Conservation (phyloP, 202 grass and related monocot genomes). For the Brachypodium distachyon region DNA sequence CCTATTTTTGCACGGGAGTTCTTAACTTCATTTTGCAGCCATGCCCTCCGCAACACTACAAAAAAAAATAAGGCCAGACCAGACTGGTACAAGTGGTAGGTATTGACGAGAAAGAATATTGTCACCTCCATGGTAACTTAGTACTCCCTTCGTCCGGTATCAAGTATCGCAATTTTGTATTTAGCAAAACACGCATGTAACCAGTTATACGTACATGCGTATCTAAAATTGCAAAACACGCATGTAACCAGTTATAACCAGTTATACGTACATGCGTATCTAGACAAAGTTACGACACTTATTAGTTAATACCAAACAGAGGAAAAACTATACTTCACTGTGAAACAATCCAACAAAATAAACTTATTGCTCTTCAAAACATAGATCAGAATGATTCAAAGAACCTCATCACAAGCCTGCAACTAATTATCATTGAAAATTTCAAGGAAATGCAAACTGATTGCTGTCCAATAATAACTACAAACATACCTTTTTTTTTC, state of each 20-base stretch:
- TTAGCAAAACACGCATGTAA: too few relatives aligned
- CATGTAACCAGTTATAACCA: too few relatives aligned
- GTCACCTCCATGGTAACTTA: background rate
- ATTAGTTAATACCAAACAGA: too few relatives aligned
- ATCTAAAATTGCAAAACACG: too few relatives aligned
- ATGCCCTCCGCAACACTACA: background rate
- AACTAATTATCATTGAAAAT: conserved; percentile 14
- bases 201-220: too few relatives aligned
- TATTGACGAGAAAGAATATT: background rate
- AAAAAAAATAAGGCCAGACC: background rate
- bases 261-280: too few relatives aligned
- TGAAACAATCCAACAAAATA: background rate
- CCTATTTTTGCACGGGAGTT: too few relatives aligned
- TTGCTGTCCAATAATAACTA: conserved; percentile 5
- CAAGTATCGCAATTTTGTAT: too few relatives aligned
- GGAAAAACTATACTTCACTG: background rate
- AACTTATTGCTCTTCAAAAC: background rate
- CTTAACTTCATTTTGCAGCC: too few relatives aligned
- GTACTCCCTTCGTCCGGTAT: too few relatives aligned
- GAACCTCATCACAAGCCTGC: background rate
- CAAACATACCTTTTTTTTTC: background rate
- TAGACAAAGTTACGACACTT: too few relatives aligned
- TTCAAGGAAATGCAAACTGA: background rate
- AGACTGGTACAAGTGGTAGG: background rate
- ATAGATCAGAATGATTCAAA: background rate